Base-by-base conservation (phyloP, 1,284 basidiomycete genomes). In the Apiotrichum akiyoshidainum region DNA sequence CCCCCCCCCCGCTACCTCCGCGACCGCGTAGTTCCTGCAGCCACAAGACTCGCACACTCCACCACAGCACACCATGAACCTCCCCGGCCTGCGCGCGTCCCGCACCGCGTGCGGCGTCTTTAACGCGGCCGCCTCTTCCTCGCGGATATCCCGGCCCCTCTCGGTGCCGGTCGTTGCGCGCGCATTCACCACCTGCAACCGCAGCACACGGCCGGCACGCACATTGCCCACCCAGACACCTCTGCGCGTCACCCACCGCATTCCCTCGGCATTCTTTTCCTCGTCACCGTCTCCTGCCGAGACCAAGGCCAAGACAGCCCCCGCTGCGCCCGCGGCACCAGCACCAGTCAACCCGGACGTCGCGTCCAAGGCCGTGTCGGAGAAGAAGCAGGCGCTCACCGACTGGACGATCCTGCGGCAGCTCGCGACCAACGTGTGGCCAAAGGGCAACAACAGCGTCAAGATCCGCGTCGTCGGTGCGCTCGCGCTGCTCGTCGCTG, bases 391-490 rank as follows among this genome's bases (percentile, higher is more conserved):
- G 59, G 60, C 69, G 14, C 54, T 66, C 48, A 75, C 79, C 17
- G 82, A 83, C 60, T 83, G 81, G 81, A 62, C 68, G 21, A 85
- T 85, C 63, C 78, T 85, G 61, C 79, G 78, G 47, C 78, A 81
- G 61, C 78, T 85, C 14, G 71, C 83, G 13, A 76, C 70, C 3
- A 83, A 85, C 61, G 80, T 85, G 37, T 85, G 84, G 84, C 84
- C 84, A 0, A 81, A 80, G 63, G 78, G 79, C 21, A 80, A 83
- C 55, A 72, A 70, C 46, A 69, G 73, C 7, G 81, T 83, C 53
- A 85, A 84, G 63, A 81, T 84, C 49, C 85, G 93, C 6, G 95
- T 99, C 7, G 68, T 97, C 0, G 75, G 90, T 7, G 96, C 96
- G 0, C 84, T 99, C 49, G 83, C 81, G 0, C 78, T 99, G 55